These are phyloP conservation scores for Globisporangium cederbergense DNA, from an alignment of 352 stramenopile genomes.

Conservation along the genomic window DNA sequence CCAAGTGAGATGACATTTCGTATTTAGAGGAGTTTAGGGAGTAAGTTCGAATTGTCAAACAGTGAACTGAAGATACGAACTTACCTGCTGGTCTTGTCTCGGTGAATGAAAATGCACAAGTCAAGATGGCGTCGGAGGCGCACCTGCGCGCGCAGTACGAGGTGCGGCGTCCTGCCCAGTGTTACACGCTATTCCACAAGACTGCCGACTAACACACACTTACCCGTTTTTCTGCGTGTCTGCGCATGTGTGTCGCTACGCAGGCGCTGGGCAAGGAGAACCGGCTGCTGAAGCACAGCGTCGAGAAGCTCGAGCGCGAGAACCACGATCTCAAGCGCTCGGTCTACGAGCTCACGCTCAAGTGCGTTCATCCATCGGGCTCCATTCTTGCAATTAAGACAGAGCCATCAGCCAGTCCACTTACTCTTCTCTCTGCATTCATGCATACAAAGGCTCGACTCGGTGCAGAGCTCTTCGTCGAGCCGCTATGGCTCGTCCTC, in stretches of 20 bases:
- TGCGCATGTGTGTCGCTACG: background rate
- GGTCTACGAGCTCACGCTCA: conserved; percentile 88
- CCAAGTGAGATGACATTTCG: too few relatives aligned
- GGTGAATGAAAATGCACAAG: conserved; percentile 1
- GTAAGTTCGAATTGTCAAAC: too few relatives aligned
- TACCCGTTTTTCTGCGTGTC: background rate
- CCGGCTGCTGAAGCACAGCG: conserved; percentile 74
- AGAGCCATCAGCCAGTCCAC: too few relatives aligned
- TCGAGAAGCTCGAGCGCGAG: conserved; percentile 84
- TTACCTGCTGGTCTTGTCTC: background rate
- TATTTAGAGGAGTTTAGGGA: too few relatives aligned
- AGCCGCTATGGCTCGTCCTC: conserved; percentile 12
- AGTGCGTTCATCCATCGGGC: conserved; percentile 30
- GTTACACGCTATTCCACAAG: too few relatives aligned
- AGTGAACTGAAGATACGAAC: too few relatives aligned
- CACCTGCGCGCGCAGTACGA: conserved; percentile 84
- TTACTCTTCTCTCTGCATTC: background rate
- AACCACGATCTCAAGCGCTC: conserved; percentile 90
- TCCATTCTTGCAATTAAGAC: too few relatives aligned
- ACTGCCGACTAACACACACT: background rate
- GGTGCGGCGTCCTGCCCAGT: conserved; percentile 23
- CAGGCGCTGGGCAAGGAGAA: conserved; percentile 82
- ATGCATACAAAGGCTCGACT: conserved; percentile 51
- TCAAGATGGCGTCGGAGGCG: conserved; percentile 73
- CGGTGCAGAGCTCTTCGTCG: conserved; percentile 35